Base-by-base conservation (phyloP, 352 stramenopile species). In the Phytopythium mirpurense region DNA sequence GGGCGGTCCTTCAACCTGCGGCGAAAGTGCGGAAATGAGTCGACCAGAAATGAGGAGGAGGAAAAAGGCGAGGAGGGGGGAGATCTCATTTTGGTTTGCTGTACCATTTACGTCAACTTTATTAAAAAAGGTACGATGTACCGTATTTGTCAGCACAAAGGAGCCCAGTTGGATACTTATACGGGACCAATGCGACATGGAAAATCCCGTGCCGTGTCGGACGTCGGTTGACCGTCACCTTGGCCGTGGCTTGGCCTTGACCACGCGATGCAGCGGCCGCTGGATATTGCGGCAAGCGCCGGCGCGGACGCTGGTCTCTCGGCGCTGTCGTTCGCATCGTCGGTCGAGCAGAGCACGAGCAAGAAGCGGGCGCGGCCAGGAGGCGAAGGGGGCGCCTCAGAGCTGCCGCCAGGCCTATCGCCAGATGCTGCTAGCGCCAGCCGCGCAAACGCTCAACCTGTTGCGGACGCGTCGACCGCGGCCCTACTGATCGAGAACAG, bases 1-100 rank as follows among this genome's bases (percentile, higher is more conserved):
- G 51, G 18, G 56, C 50, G 37, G 29, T 16, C 27, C 44, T 51
- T 51, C 44, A 51, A 51, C 44, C 41, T 47, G 41, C 41, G 41
- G 41, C 41, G 41, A 31, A 47, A 47, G 41, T 47, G 23, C 41
- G 41, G 41, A 31, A 47, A 21, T 47, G 41, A 47, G 0, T n/a
- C 21, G 40, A 31, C 3, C 15, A 21, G 18, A 41, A 19, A 7
- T 3, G 16, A 2, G 18, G 18, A 16, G 18, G 40, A 18, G 19
- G 40, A 29, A 45, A 27, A n/a, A n/a, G 40, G 23, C 14, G 18
- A 24, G 19, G 23, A 19, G 23, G 41, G 41, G 41, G 23, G 41
- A 34, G 41, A 47, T 47, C 41, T 14, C 6, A 36, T 32, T 9
- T 32, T 9, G 29, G n/a, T n/a, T n/a, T n/a, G 9, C 29, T 10